Evolutionary conservation across 805 yeast species (phyloP).

Genomic region (Alloascoidea hylecoeti): DNA sequence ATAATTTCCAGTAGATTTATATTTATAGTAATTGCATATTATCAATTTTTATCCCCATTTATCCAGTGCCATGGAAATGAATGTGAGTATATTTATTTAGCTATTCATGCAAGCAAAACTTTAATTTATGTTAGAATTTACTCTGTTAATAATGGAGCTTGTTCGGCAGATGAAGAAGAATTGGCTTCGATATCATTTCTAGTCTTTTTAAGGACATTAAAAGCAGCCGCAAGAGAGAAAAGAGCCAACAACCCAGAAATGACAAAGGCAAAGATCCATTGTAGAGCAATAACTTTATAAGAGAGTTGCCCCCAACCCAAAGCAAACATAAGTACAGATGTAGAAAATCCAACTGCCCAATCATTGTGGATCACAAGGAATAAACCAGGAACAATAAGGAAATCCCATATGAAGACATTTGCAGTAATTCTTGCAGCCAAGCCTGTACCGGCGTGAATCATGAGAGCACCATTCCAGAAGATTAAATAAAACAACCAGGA

Average conservation of each 20-base stretch:
- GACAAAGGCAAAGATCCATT: slow-evolving; percentile 73
- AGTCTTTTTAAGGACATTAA: too few relatives aligned
- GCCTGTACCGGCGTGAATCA: slow-evolving; percentile 45
- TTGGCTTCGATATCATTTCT: too few relatives aligned
- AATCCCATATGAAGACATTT: slow-evolving; percentile 67
- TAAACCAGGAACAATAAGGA: slow-evolving; percentile 47
- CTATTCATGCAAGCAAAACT: not conserved
- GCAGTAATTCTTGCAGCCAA: slow-evolving; percentile 75
- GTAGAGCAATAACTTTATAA: slow-evolving; percentile 59
- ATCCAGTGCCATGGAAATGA: too few relatives aligned
- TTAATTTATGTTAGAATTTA: slow-evolving; percentile 3
- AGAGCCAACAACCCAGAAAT: slow-evolving; percentile 45
- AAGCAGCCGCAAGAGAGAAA: slow-evolving; percentile 28
- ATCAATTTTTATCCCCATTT: too few relatives aligned
- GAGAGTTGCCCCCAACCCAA: slow-evolving; percentile 59
- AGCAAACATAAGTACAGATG: slow-evolving; percentile 45
- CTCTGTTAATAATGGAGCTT: slow-evolving; percentile 1
- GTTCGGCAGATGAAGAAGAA: not conserved
- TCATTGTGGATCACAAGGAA: slow-evolving; percentile 49
- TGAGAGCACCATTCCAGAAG: slow-evolving; percentile 69
- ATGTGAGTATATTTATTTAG: too few relatives aligned
- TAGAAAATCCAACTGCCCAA: slow-evolving; percentile 53
- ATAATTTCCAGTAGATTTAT: too few relatives aligned
- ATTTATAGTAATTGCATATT: too few relatives aligned
- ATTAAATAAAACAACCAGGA: too few relatives aligned